phyloP scores from a whole-genome alignment of 257 asterid species.

The Petunia axillaris region DNA sequence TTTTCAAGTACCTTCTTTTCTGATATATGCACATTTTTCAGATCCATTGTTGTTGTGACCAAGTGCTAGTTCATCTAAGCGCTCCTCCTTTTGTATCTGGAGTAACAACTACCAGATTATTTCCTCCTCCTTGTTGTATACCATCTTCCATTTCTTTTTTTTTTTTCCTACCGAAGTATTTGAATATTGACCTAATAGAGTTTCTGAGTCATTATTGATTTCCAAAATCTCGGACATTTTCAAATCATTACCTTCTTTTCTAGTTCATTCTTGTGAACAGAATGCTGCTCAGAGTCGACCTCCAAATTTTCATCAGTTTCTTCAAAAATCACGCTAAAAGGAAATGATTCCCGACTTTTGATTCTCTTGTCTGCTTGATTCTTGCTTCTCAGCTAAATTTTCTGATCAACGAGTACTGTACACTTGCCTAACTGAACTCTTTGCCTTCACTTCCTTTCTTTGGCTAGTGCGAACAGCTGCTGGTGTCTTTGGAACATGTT shows the following conservation, averaged over 20 bases:
- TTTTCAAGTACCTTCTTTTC: constrained; percentile 12
- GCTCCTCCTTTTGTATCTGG: constrained; percentile 19
- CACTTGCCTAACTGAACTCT: constrained; percentile 36
- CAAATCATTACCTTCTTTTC: constrained; percentile 29
- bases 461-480: constrained; percentile 48
- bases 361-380: constrained; percentile 24
- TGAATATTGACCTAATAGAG: background rate
- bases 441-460: constrained; percentile 48
- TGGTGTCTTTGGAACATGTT: constrained; percentile 49
- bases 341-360: constrained; percentile 31
- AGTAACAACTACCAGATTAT: constrained; percentile 23
- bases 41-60: background rate
- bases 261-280: constrained; percentile 38
- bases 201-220: constrained; percentile 9
- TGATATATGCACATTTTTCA: background rate
- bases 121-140: background rate
- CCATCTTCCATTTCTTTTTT: background rate
- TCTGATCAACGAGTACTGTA: constrained; percentile 66
- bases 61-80: constrained; percentile 16
- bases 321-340: constrained; percentile 35
- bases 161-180: background rate
- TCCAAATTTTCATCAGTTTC: constrained; percentile 35
- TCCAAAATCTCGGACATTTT: background rate
- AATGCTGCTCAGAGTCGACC: constrained; percentile 27
- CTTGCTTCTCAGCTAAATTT: constrained; percentile 62